These are phyloP conservation scores for Fusarium protoensiforme DNA, from an alignment of 2,329 filamentous ascomycete species.

Conservation along the genomic window DNA sequence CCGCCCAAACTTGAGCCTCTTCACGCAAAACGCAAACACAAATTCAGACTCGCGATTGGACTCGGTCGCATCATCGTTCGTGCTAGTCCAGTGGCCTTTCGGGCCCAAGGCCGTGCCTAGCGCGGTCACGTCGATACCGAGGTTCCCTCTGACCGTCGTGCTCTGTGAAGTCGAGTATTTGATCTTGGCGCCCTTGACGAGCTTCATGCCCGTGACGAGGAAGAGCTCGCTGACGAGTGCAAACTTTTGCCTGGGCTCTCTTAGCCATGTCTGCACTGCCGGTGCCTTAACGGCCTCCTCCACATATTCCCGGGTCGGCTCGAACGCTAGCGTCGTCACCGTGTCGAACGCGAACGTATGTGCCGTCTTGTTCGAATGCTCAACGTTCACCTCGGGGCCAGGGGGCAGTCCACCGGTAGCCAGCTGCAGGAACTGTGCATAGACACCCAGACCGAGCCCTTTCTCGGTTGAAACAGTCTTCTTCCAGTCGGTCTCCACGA, in stretches of 20 bases:
- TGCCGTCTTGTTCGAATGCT: background rate
- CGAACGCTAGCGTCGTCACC: background rate
- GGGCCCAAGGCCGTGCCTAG: background rate
- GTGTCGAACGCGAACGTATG: background rate
- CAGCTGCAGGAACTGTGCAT: background rate
- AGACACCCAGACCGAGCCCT: background rate
- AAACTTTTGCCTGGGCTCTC: background rate
- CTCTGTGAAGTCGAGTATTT: background rate
- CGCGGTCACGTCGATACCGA: background rate
- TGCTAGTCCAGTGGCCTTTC: background rate
- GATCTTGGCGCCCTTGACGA: background rate
- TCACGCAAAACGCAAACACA: background rate
- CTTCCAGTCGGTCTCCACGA: background rate
- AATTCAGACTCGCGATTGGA: background rate
- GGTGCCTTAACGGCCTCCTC: background rate
- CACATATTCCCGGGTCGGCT: background rate
- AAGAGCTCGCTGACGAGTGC: background rate
- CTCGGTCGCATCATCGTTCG: background rate
- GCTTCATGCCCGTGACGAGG: background rate
- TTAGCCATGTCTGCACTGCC: background rate
- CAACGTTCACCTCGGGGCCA: background rate
- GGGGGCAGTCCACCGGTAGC: background rate
- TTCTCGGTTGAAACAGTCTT: background rate
- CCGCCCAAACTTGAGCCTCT: background rate
- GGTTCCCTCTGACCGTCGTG: background rate